These are phyloP conservation scores for Paecilomyces dactylethromorphus DNA, from an alignment of 2,329 filamentous ascomycete genomes.

Conservation along the genomic window DNA sequence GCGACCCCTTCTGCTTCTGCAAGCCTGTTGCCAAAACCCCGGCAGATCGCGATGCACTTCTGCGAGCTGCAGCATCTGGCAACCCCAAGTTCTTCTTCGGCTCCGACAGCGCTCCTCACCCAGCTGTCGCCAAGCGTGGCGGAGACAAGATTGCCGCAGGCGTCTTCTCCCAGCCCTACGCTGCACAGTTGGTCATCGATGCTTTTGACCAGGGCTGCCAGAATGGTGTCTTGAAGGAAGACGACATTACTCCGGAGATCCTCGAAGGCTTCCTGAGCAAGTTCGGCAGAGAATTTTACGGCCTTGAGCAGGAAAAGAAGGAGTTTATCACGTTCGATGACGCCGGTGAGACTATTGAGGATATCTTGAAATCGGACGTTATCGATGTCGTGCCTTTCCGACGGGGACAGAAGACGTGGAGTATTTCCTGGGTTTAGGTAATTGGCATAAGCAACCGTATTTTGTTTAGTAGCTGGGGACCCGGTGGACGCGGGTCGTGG, in stretches of 20 bases:
- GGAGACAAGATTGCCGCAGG: constrained; percentile 48
- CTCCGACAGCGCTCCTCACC: constrained; percentile 66
- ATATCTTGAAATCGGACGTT: constrained; percentile 45
- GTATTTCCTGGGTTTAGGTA: constrained; percentile 23
- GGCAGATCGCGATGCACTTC: constrained; percentile 63
- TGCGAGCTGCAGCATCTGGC: constrained; percentile 53
- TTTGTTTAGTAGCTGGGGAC: background rate
- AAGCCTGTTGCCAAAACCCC: constrained; percentile 69
- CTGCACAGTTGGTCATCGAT: constrained; percentile 52
- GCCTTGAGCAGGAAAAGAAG: constrained; percentile 38
- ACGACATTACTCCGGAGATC: constrained; percentile 48
- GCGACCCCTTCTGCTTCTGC: constrained; percentile 71
- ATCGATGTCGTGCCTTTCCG: constrained; percentile 62
- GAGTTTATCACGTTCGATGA: constrained; percentile 52
- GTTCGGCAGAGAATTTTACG: constrained; percentile 55
- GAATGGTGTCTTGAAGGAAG: constrained; percentile 46
- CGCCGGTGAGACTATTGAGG: constrained; percentile 48
- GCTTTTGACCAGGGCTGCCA: constrained; percentile 51
- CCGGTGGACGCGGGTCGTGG: background rate
- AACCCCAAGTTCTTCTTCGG: constrained; percentile 59
- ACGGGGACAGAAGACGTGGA: constrained; percentile 50
- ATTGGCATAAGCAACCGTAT: background rate
- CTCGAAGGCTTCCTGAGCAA: constrained; percentile 53
- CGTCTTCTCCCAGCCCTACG: constrained; percentile 57
- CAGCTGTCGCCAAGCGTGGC: constrained; percentile 49